A percentile compares a stretch with the other conserved stretches of the same genome.
Conservation (phyloP, 129 eudicot species). For the Flaveria bidentis region DNA sequence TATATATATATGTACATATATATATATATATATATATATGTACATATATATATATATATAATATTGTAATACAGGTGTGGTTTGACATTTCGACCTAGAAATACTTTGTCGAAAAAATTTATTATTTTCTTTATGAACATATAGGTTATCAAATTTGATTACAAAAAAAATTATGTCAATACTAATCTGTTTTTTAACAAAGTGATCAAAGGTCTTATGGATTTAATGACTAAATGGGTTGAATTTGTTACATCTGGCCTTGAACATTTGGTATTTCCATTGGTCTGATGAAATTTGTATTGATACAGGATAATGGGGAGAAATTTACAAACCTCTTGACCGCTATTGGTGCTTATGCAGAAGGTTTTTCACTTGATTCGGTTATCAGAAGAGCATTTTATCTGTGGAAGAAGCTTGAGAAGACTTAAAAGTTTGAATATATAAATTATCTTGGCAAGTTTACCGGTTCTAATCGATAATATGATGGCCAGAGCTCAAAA, state of each 20-base stretch:
- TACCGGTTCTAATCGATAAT: background rate
- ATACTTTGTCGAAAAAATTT: background rate
- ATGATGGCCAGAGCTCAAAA: background rate
- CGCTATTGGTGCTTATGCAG: conserved; percentile 95
- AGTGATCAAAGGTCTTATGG: background rate
- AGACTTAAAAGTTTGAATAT: conserved; percentile 19
- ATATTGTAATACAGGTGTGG: background rate
- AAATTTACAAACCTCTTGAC: conserved; percentile 84
- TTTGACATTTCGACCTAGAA: background rate
- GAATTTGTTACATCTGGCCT: background rate
- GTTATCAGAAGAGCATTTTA: conserved; percentile 73
- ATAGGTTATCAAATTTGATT: background rate
- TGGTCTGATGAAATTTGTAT: conserved; percentile 12
- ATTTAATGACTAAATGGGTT: background rate
- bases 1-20: no score
- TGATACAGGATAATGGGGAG: conserved; percentile 84
- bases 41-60: no score
- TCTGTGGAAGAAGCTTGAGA: conserved; percentile 89
- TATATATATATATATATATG: no score
- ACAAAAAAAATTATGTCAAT: background rate
- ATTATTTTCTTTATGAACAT: background rate
- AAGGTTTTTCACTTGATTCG: conserved; percentile 92
- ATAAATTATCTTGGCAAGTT: background rate
- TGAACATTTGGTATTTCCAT: background rate
- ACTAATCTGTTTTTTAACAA: background rate